Evolutionary conservation across 2,329 filamentous ascomycete species (phyloP).

Genomic region (Metarhizium sp.): DNA sequence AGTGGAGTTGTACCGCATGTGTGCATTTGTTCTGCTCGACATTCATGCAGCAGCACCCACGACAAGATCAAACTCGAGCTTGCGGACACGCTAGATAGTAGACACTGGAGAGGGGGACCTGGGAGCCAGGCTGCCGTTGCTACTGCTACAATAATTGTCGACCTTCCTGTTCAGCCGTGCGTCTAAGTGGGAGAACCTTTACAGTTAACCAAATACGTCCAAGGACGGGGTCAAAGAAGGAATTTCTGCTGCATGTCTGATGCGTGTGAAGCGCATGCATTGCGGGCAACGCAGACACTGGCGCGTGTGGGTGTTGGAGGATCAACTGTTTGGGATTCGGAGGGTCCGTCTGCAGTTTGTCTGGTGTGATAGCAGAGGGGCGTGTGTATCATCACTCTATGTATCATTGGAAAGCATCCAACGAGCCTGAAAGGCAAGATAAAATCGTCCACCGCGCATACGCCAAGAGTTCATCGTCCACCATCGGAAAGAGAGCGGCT

Average conservation of each 20-base stretch:
- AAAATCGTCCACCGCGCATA: not conserved
- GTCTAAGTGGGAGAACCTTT: not conserved
- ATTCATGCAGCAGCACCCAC: not conserved
- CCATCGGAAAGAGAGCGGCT: not conserved
- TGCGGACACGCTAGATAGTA: not conserved
- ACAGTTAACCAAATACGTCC: not conserved
- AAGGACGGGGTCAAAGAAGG: conserved; percentile 2
- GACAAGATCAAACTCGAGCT: not conserved
- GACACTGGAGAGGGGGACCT: not conserved
- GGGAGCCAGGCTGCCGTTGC: not conserved
- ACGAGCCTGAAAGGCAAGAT: too few relatives aligned
- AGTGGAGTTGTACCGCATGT: not conserved
- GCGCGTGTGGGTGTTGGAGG: not conserved
- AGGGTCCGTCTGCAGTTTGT: not conserved
- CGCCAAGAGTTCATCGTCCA: not conserved
- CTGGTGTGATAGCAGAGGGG: not conserved
- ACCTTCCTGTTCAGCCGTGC: not conserved
- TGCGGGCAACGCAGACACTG: conserved; percentile 2
- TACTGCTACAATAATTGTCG: not conserved
- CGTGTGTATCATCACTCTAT: not conserved
- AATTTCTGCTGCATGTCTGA: conserved; percentile 7
- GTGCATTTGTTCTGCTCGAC: not conserved
- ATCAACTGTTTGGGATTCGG: not conserved
- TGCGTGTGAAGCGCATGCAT: conserved; percentile 3
- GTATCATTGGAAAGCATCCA: not conserved